A percentile compares a stretch with the other conserved stretches of the same genome.
Evolutionary conservation across 2,329 filamentous ascomycete species (phyloP).

Genomic region (Talaromyces amestolkiae): DNA sequence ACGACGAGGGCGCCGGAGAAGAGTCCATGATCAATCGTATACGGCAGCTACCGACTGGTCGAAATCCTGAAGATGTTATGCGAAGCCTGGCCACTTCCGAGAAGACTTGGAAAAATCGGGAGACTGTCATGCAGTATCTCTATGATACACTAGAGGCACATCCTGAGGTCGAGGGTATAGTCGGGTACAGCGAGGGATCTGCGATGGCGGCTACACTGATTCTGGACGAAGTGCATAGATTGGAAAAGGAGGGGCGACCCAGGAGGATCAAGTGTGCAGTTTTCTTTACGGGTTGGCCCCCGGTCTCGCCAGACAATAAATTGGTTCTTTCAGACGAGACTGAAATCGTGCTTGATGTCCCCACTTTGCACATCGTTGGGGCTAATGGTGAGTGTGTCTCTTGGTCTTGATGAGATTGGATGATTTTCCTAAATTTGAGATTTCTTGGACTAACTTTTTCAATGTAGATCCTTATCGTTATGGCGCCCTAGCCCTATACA

Average conservation of each 20-base stretch:
- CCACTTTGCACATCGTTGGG: conserved; percentile 43
- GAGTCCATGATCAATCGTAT: conserved; percentile 15
- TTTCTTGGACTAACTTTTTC: not conserved
- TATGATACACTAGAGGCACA: conserved; percentile 47
- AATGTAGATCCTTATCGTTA: conserved; percentile 58
- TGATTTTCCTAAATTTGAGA: not conserved
- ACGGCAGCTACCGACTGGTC: conserved; percentile 20
- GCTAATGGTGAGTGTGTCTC: conserved; percentile 20
- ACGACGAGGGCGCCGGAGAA: conserved; percentile 9
- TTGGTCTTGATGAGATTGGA: not conserved
- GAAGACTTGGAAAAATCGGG: conserved; percentile 24
- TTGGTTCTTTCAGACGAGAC: conserved; percentile 42
- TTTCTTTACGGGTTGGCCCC: conserved; percentile 51
- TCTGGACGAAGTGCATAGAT: conserved; percentile 50
- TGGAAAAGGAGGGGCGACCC: conserved; percentile 35
- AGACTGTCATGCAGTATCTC: conserved; percentile 31
- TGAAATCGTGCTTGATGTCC: conserved; percentile 43
- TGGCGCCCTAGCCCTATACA: conserved; percentile 61
- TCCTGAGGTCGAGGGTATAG: conserved; percentile 50
- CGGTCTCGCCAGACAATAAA: conserved; percentile 33
- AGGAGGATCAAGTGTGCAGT: conserved; percentile 47
- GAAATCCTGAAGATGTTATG: conserved; percentile 21
- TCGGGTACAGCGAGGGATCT: conserved; percentile 62
- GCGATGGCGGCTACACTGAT: conserved; percentile 55
- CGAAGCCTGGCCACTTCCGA: conserved; percentile 20